Conservation (phyloP, 139 green algal species). For the Closterium sp. region DNA sequence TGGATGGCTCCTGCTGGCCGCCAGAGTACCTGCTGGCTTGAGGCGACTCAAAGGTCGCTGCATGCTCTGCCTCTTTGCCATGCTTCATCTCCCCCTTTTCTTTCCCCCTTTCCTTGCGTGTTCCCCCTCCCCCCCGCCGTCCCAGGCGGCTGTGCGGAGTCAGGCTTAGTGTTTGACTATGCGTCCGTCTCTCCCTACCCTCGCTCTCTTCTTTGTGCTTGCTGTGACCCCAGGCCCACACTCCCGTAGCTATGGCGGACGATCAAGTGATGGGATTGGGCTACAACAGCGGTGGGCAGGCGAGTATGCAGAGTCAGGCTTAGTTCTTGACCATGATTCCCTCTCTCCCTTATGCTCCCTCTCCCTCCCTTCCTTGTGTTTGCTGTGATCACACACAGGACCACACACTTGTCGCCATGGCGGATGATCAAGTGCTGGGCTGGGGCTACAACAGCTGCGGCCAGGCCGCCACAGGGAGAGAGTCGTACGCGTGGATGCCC, state of each 20-base stretch:
- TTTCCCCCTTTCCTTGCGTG: too few relatives aligned
- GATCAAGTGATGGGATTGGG: conserved; percentile 30
- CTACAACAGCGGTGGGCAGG: conserved; percentile 49
- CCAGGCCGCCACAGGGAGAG: conserved; percentile 34
- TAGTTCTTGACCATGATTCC: too few relatives aligned
- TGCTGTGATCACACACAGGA: background rate
- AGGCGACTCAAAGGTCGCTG: too few relatives aligned
- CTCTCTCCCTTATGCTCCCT: background rate
- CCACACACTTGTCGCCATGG: conserved; percentile 12
- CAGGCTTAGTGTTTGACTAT: background rate
- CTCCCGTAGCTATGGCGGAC: background rate
- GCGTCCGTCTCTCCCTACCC: too few relatives aligned
- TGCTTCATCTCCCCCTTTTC: too few relatives aligned
- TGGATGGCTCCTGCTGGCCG: too few relatives aligned
- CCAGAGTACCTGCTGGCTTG: too few relatives aligned
- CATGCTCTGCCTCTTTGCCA: too few relatives aligned
- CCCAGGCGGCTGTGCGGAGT: conserved; percentile 30
- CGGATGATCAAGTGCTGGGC: background rate
- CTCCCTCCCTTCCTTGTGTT: background rate
- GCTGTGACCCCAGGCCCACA: conserved; percentile 5
- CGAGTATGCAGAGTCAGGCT: conserved; percentile 6
- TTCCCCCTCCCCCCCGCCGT: too few relatives aligned
- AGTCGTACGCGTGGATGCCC: conserved; percentile 29
- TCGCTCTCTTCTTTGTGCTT: background rate
- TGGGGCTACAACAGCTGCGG: conserved; percentile 50